Percentiles rank a stretch among this genome's conserved stretches.
Conservation (phyloP, 352 stramenopile genomes). For the Aphanomyces cochlioides region DNA sequence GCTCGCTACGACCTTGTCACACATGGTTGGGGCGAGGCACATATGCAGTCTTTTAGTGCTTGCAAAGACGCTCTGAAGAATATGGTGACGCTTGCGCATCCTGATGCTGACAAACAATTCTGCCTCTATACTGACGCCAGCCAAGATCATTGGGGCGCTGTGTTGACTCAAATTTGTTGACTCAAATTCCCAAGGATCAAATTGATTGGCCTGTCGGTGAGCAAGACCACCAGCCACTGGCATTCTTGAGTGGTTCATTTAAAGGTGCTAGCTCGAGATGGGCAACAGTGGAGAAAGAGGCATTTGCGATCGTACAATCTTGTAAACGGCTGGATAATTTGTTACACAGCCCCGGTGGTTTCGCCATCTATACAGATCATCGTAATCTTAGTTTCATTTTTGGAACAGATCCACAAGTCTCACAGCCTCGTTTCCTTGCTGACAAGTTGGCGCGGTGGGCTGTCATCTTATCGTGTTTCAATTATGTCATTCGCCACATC, state of each 20-base stretch:
- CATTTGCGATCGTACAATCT: conserved; percentile 35
- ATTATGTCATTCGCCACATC: conserved; percentile 37
- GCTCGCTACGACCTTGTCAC: no score
- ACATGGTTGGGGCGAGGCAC: no score
- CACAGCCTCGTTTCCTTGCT: conserved; percentile 28
- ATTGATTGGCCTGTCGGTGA: conserved; percentile 8
- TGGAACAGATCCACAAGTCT: not conserved
- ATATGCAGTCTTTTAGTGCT: no score
- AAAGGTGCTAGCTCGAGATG: conserved; percentile 17
- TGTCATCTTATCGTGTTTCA: conserved; percentile 29
- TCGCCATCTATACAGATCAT: conserved; percentile 35
- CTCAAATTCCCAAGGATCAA: conserved; percentile 25
- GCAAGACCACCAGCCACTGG: conserved; percentile 33
- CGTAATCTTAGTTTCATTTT: conserved; percentile 37
- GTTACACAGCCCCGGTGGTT: conserved; percentile 26
- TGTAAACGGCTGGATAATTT: conserved; percentile 35
- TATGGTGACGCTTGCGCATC: no score
- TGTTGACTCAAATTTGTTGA: conserved; percentile 34
- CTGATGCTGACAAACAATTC: not conserved
- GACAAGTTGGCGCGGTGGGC: conserved; percentile 39
- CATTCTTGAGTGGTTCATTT: conserved; percentile 34
- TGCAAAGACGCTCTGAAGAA: no score
- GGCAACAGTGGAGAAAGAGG: conserved; percentile 36
- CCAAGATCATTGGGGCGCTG: conserved; percentile 8
- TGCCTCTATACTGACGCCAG: conserved; percentile 35